These are phyloP conservation scores for Malus hybrid DNA, from an alignment of 331 rosid genomes.

Conservation along the genomic window DNA sequence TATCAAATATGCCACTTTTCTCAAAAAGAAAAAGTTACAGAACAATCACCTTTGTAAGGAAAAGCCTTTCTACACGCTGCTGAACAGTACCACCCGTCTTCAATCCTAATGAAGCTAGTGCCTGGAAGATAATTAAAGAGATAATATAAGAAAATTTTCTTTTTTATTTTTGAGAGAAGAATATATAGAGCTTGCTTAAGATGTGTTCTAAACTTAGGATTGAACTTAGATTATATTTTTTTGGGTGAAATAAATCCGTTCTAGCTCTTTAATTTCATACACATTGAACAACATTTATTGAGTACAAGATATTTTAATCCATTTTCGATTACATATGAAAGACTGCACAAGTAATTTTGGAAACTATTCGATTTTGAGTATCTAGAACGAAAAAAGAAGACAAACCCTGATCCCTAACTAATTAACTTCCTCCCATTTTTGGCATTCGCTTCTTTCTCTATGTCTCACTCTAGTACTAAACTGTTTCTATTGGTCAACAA, in stretches of 20 bases:
- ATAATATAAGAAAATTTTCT: constrained; percentile 2
- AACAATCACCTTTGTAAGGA: too few species aligned
- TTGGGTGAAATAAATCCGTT: background rate
- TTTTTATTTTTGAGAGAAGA: background rate
- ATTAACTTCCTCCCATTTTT: background rate
- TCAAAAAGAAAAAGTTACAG: too few species aligned
- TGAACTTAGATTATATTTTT: background rate
- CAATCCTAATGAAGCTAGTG: constrained; percentile 66
- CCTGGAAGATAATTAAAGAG: constrained; percentile 35
- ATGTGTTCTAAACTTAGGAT: background rate
- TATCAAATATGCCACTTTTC: too few species aligned
- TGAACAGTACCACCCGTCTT: constrained; percentile 86
- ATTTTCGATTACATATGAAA: too few species aligned
- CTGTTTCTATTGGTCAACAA: background rate
- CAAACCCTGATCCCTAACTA: background rate
- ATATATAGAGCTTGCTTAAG: background rate
- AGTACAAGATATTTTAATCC: too few species aligned
- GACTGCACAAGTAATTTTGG: too few species aligned
- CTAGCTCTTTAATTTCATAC: background rate
- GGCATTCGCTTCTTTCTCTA: background rate
- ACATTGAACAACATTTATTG: background rate
- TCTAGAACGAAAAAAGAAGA: background rate
- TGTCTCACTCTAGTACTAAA: background rate
- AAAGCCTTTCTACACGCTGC: constrained; percentile 15
- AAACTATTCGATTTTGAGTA: too few species aligned